Conservation (phyloP, 768 basidiomycete genomes). For the Russula foetens region DNA sequence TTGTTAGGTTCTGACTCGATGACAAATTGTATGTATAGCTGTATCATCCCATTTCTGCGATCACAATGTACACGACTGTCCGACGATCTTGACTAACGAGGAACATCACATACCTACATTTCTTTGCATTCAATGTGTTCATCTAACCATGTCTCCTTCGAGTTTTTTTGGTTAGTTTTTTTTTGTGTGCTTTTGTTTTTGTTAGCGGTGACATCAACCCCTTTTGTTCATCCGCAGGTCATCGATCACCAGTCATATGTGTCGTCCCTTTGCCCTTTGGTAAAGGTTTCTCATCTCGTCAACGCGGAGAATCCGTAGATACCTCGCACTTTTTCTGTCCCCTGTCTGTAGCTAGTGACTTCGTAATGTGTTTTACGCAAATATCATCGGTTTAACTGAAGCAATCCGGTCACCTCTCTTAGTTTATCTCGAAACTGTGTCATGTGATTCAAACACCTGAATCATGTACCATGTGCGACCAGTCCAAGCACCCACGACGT, state of each 20-base stretch:
- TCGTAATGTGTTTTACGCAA: constrained; percentile 5
- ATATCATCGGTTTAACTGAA: neutral
- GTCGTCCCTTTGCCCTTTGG: too few relatives aligned
- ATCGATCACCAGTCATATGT: too few relatives aligned
- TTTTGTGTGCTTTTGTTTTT: neutral
- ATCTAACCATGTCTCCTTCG: constrained; percentile 3
- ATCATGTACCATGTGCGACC: too few relatives aligned
- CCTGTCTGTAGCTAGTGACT: constrained; percentile 16
- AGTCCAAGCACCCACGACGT: too few relatives aligned
- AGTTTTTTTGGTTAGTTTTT: neutral
- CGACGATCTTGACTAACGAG: constrained; percentile 18
- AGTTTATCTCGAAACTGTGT: too few relatives aligned
- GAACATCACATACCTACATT: constrained; percentile 15
- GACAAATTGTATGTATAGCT: constrained; percentile 15
- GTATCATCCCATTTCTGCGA: constrained; percentile 12
- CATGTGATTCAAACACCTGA: too few relatives aligned
- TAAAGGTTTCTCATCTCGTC: neutral
- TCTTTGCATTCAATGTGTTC: constrained; percentile 14
- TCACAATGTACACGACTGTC: constrained; percentile 13
- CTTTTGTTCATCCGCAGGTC: neutral
- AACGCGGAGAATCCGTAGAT: constrained; percentile 11
- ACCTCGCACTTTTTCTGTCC: constrained; percentile 11
- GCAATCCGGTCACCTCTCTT: neutral
- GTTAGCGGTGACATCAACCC: constrained; percentile 4
- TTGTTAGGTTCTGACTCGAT: constrained; percentile 4